phyloP scores from a whole-genome alignment of 140 eudicot species.

The Oenanthe javanica region DNA sequence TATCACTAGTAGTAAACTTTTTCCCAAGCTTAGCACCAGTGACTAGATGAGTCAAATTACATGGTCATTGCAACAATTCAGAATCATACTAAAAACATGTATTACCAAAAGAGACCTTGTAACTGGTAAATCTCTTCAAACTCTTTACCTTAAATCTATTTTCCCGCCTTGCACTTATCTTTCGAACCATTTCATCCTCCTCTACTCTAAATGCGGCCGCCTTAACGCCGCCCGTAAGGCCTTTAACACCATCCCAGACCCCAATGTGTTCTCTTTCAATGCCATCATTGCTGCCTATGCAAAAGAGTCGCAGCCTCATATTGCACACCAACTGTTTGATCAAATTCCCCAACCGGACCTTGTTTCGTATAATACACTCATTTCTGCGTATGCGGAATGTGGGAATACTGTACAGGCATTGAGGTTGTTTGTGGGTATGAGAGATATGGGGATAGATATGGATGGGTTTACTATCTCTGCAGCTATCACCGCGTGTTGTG shows the following conservation, averaged over 20 bases:
- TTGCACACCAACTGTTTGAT: constrained; percentile 79
- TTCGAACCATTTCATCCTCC: constrained; percentile 81
- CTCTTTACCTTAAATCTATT: constrained; percentile 52
- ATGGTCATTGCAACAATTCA: constrained; percentile 23
- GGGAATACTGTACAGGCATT: constrained; percentile 42
- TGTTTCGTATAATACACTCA: constrained; percentile 71
- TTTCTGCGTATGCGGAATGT: constrained; percentile 61
- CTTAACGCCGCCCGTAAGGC: constrained; percentile 54
- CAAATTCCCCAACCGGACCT: constrained; percentile 65
- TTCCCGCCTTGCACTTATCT: constrained; percentile 52
- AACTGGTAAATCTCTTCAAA: constrained; percentile 60
- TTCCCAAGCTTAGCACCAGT: not conserved
- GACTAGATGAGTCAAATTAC: constrained; percentile 47
- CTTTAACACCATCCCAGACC: constrained; percentile 37
- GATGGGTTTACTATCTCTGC: constrained; percentile 73
- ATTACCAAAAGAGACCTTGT: constrained; percentile 38
- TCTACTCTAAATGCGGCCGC: constrained; percentile 77
- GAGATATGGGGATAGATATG: constrained; percentile 42
- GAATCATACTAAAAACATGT: constrained; percentile 48
- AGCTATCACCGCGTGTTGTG: constrained; percentile 49
- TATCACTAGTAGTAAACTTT: too few relatives aligned
- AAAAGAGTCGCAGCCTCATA: constrained; percentile 38
- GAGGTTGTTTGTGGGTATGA: constrained; percentile 42
- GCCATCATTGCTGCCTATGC: constrained; percentile 64
- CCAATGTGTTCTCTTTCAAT: constrained; percentile 71